phyloP scores from a whole-genome alignment of 768 basidiomycete genomes.

The Pulveroboletus sp. region DNA sequence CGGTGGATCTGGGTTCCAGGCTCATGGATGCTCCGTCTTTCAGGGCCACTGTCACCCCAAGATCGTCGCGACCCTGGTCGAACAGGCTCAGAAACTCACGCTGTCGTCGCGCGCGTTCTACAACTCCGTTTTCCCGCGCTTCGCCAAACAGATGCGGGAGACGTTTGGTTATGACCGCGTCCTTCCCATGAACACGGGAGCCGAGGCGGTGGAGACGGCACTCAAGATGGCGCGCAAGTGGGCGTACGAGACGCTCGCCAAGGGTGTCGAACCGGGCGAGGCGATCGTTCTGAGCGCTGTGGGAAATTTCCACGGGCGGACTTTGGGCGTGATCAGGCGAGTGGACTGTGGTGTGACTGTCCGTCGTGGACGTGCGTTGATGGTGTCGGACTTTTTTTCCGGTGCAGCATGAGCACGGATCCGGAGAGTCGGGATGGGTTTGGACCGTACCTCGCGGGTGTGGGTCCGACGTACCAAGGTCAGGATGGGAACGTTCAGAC shows the following conservation, averaged over 20 bases:
- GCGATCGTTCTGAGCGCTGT: conserved; percentile 83
- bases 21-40: conserved; percentile 8
- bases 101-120: conserved; percentile 96
- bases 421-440: conserved; percentile 84
- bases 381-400: conserved; percentile 12
- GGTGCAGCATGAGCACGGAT: conserved; percentile 85
- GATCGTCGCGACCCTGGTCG: conserved; percentile 75
- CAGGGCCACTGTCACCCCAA: conserved; percentile 90
- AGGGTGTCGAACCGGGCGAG: conserved; percentile 48
- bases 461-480: conserved; percentile 75
- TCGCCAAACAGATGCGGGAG: conserved; percentile 77
- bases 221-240: conserved; percentile 95
- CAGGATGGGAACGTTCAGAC: conserved; percentile 42
- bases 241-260: conserved; percentile 87
- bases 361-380: neutral
- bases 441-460: conserved; percentile 83
- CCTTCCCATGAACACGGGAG: conserved; percentile 98
- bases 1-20: too few relatives aligned
- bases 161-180: conserved; percentile 95
- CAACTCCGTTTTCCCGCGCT: conserved; percentile 87
- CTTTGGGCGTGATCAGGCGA: conserved; percentile 80
- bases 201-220: conserved; percentile 97
- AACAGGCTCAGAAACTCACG: conserved; percentile 86
- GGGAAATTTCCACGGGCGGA: conserved; percentile 96
- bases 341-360: conserved; percentile 8